Percentiles rank a stretch among this genome's conserved stretches.
These are phyloP conservation scores for Gossypium australe DNA, from an alignment of 345 rosid species.

Conservation along the genomic window DNA sequence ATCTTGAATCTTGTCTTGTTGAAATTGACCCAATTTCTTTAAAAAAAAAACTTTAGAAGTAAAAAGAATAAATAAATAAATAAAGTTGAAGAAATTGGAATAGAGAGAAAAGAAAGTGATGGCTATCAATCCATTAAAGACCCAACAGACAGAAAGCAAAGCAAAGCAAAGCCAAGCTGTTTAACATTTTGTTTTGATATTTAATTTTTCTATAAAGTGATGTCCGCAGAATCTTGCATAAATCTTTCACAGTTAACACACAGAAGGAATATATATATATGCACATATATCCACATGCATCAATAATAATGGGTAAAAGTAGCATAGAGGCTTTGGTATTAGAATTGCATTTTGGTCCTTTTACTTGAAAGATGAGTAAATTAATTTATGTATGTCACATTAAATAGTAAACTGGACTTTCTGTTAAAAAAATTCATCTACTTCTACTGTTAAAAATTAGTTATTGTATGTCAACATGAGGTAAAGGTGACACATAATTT, in stretches of 20 bases:
- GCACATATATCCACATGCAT: conserved; percentile 10
- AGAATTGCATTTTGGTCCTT: no score
- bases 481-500: no score
- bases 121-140: conserved; percentile 17
- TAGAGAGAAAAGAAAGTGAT: background rate
- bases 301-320: background rate
- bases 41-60: background rate
- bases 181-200: conserved; percentile 35
- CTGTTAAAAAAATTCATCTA: no score
- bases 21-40: background rate
- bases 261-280: background rate
- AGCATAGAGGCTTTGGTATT: no score
- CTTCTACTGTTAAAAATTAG: no score
- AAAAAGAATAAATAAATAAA: background rate
- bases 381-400: no score
- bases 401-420: no score
- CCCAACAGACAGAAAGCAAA: conserved; percentile 52
- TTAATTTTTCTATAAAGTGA: conserved; percentile 51
- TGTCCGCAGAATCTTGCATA: conserved; percentile 70
- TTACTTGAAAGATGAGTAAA: no score
- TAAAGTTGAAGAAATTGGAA: background rate
- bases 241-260: conserved; percentile 59
- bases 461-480: no score
- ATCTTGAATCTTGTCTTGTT: background rate
- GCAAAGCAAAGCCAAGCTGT: conserved; percentile 30